Evolutionary conservation across 2,329 filamentous ascomycete genomes (phyloP).

Genomic region (Penicillium sp.): DNA sequence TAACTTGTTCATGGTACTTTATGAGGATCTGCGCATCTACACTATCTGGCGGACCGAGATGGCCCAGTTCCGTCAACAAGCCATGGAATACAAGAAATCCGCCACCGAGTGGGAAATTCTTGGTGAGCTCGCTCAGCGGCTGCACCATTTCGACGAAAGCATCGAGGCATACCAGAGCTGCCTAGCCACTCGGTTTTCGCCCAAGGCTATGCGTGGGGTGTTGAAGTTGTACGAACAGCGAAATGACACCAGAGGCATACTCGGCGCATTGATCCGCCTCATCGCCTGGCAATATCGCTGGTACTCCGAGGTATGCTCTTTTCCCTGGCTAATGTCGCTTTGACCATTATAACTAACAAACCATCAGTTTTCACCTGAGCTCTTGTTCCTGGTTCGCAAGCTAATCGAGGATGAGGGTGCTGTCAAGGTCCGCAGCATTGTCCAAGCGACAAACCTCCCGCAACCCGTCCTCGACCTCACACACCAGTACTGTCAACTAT

Average conservation of each 20-base stretch:
- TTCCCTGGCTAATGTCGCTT: background rate
- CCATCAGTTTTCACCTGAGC: slow-evolving; percentile 71
- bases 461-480: slow-evolving; percentile 90
- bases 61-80: slow-evolving; percentile 86
- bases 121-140: slow-evolving; percentile 78
- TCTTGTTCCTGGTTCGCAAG: slow-evolving; percentile 78
- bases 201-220: slow-evolving; percentile 81
- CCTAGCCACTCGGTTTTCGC: slow-evolving; percentile 77
- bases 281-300: slow-evolving; percentile 98
- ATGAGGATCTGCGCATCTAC: slow-evolving; percentile 94
- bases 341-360: slow-evolving; percentile 14
- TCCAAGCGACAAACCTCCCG: slow-evolving; percentile 87
- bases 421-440: slow-evolving; percentile 92
- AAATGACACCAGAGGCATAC: slow-evolving; percentile 69
- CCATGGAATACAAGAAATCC: slow-evolving; percentile 91
- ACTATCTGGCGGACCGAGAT: slow-evolving; percentile 99
- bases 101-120: slow-evolving; percentile 98
- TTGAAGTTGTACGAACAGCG: slow-evolving; percentile 67
- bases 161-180: slow-evolving; percentile 89
- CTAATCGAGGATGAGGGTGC: slow-evolving; percentile 96
- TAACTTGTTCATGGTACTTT: slow-evolving; percentile 97
- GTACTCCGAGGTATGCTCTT: slow-evolving; percentile 72
- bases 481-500: slow-evolving; percentile 89
- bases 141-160: slow-evolving; percentile 85
- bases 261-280: slow-evolving; percentile 77